Percentiles rank a stretch among this genome's conserved stretches.
Evolutionary conservation across 495 filamentous ascomycete species (phyloP).

Genomic region (Annulohypoxylon stygium): DNA sequence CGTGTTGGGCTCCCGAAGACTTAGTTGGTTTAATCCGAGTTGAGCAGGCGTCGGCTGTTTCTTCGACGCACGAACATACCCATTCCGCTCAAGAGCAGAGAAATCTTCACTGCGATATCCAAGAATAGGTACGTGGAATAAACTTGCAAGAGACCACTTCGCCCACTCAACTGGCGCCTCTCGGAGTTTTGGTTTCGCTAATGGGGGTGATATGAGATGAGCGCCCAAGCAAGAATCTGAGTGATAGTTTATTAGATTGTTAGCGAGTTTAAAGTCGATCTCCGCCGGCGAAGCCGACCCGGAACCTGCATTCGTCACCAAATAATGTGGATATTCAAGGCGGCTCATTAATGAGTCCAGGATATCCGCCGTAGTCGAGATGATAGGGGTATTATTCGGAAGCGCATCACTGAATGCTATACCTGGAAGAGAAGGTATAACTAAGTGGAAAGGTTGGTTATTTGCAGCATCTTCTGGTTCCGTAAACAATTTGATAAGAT

Average conservation of each 20-base stretch:
- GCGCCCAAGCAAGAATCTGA: constrained; percentile 68
- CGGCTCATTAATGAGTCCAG: constrained; percentile 74
- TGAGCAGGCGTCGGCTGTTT: constrained; percentile 34
- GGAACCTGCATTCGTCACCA: constrained; percentile 60
- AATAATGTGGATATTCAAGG: constrained; percentile 75
- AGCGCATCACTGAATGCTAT: constrained; percentile 76
- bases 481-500: constrained; percentile 71
- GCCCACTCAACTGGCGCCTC: constrained; percentile 56
- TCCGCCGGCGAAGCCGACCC: constrained; percentile 54
- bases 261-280: constrained; percentile 69
- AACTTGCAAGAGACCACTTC: constrained; percentile 58
- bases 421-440: constrained; percentile 79
- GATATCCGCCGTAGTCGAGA: constrained; percentile 68
- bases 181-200: constrained; percentile 51
- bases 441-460: constrained; percentile 73
- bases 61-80: constrained; percentile 24
- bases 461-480: constrained; percentile 55
- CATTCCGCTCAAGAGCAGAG: constrained; percentile 42
- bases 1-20: constrained; percentile 61
- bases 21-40: constrained; percentile 43
- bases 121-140: constrained; percentile 55
- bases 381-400: constrained; percentile 68
- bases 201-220: constrained; percentile 69
- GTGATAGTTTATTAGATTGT: constrained; percentile 66
- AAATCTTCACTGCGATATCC: constrained; percentile 61